Base-by-base conservation (phyloP, 169 alveolate genomes). In the Plasmodium vinckei region DNA sequence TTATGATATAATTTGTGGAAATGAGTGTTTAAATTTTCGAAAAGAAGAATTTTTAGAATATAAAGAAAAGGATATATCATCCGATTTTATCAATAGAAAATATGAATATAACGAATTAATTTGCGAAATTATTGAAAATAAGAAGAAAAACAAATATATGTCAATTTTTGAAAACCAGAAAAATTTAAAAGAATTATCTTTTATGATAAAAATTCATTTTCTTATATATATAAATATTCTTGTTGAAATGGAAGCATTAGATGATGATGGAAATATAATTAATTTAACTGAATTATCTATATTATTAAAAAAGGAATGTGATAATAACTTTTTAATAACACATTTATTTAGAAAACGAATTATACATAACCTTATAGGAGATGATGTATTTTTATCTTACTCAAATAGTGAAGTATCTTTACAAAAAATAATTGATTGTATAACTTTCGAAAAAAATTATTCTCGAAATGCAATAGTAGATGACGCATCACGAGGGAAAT, bases 211-310 rank as follows among this genome's bases (percentile, higher is more conserved):
- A 56, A 57, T 42, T n/a, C 90, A 82, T 54, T 88, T 77, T 60
- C 67, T 89, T 21, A 72, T 91, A 15, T 87, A 72, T 65, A 67
- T 89, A 71, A 94, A 93, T 68, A 92, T 87, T 21, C 87, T 93
- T 47, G 68, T 93, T 54, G 84, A 72, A 57, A 88, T 91, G 65
- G 96, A 93, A 21, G 75, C 92, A n/a, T 23, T 93, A 42, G 96
- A 93, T 87, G 82, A 75, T 17, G 84, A 89, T 17, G 92, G 96
- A 10, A 68, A 87, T 27, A 69, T 92, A 63, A 69, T 86, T 21
- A 93, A 93, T 47, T 89, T 94, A 61, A 92, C 92, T 57, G 96
- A 92, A 54, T 71, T 92, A 47, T 86, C 95, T 25, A 54, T 93
- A 53, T 73, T 93, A 27, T 89, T 92, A 17, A 72, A 93, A 63